Base-by-base conservation (phyloP, 192 early-diverging fungal species). In the Pilobolus umbonatus region DNA sequence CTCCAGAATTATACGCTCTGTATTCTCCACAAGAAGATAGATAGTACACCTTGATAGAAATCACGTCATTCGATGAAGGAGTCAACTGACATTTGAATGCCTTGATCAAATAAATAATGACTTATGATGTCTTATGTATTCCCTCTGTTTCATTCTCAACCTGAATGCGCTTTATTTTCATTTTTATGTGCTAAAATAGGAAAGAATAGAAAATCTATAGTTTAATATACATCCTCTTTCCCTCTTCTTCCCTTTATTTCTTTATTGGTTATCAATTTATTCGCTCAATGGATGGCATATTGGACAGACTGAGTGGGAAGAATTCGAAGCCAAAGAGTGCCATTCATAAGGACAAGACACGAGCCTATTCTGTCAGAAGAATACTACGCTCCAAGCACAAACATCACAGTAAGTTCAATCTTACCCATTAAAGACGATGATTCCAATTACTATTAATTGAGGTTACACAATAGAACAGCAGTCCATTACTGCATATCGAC, bases 261-360 rank as follows among this genome's bases (percentile, higher is more conserved):
- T n/a, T n/a, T n/a, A n/a, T n/a, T n/a, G n/a, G n/a, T n/a, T n/a
- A n/a, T n/a, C n/a, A n/a, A n/a, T n/a, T n/a, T n/a, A n/a, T n/a
- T n/a, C n/a, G n/a, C n/a, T n/a, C n/a, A 54, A 54, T 54, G 52
- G 52, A 54, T 24, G 24, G 24, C 10, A 21, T 54, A 38, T 19
- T 54, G 12, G 52, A 54, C 19, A 31, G 52, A 38, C 38, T 54
- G 1, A 35, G 24, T 24, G 31, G 52, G 1, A 54, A 36, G 14
- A 54, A 36, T 5, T 21, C 28, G 6, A 54, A 54, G 34, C 32
- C 39, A 42, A 54, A 38, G 12, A 35, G 34, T 11, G 25, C 4
- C 21, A 54, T 22, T 17, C 39, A 12, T 17, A 42, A 42, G 14
- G 14, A 42, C 19, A 42, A 12, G 1, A 17, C 15, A 1, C 39